phyloP scores from a whole-genome alignment of 1,284 basidiomycete species.

The Cryptococcus hybrid region DNA sequence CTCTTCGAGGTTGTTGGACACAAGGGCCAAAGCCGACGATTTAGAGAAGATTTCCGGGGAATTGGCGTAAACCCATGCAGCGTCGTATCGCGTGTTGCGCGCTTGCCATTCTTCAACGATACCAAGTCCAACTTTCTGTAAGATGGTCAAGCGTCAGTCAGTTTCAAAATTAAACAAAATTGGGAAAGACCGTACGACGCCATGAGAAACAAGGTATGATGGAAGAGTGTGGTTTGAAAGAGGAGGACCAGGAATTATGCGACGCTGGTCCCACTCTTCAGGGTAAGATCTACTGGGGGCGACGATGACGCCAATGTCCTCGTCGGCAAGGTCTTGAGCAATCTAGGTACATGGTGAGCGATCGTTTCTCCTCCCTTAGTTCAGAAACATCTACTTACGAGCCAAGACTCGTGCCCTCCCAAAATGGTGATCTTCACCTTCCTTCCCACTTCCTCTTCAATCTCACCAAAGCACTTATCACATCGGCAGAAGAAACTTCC shows the following conservation, averaged over 20 bases:
- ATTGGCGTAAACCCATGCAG: conserved; percentile 59
- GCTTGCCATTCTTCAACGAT: conserved; percentile 62
- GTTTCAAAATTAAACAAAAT: not conserved
- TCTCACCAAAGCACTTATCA: conserved; percentile 69
- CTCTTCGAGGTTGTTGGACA: conserved; percentile 63
- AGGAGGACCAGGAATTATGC: conserved; percentile 72
- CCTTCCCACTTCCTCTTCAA: conserved; percentile 70
- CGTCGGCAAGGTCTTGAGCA: conserved; percentile 67
- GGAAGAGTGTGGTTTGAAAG: conserved; percentile 65
- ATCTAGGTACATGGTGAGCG: conserved; percentile 43
- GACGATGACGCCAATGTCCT: conserved; percentile 71
- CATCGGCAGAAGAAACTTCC: conserved; percentile 66
- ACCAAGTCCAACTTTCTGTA: conserved; percentile 66
- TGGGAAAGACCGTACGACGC: conserved; percentile 52
- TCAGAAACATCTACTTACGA: conserved; percentile 22
- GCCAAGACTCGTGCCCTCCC: conserved; percentile 67
- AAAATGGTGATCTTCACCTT: conserved; percentile 55
- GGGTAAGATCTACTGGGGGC: conserved; percentile 62
- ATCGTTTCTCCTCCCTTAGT: not conserved
- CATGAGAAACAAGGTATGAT: conserved; percentile 61
- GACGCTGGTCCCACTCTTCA: conserved; percentile 63
- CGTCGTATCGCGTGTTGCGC: conserved; percentile 67
- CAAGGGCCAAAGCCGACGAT: conserved; percentile 60
- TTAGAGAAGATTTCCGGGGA: conserved; percentile 54
- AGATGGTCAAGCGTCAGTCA: not conserved